Conservation (phyloP, 495 filamentous ascomycete species). For the Podospora anserina region DNA sequence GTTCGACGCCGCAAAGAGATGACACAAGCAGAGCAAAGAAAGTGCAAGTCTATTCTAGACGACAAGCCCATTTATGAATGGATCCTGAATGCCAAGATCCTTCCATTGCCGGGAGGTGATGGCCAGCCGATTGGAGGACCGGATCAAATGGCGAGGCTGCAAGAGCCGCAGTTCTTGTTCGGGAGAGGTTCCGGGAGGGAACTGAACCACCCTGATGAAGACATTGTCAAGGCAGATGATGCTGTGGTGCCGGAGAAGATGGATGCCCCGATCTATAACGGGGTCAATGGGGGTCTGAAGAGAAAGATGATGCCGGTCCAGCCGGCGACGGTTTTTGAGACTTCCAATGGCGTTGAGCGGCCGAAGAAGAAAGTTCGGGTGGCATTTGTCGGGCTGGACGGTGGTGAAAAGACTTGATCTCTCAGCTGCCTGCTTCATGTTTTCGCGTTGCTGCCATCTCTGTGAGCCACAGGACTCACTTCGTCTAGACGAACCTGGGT, state of each 20-base stretch:
- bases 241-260: neutral
- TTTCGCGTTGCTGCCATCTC: neutral
- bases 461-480: neutral
- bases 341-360: neutral
- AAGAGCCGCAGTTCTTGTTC: slow-evolving; percentile 57
- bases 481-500: neutral
- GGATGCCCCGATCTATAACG: neutral
- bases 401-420: neutral
- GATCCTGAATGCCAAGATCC: slow-evolving; percentile 67
- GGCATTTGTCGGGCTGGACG: neutral
- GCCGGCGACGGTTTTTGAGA: neutral
- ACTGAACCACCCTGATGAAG: slow-evolving; percentile 36
- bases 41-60: slow-evolving; percentile 68
- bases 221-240: slow-evolving; percentile 24
- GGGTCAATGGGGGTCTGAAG: neutral
- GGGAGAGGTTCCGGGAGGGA: slow-evolving; percentile 43
- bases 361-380: neutral
- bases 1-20: slow-evolving; percentile 69
- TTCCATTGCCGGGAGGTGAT: slow-evolving; percentile 52
- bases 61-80: slow-evolving; percentile 74
- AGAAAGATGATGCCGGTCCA: neutral
- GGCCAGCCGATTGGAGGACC: slow-evolving; percentile 27
- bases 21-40: slow-evolving; percentile 68
- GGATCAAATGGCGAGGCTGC: slow-evolving; percentile 56
- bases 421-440: neutral